Conservation (phyloP, 2,329 filamentous ascomycete species). For the Penicillium glabrum region DNA sequence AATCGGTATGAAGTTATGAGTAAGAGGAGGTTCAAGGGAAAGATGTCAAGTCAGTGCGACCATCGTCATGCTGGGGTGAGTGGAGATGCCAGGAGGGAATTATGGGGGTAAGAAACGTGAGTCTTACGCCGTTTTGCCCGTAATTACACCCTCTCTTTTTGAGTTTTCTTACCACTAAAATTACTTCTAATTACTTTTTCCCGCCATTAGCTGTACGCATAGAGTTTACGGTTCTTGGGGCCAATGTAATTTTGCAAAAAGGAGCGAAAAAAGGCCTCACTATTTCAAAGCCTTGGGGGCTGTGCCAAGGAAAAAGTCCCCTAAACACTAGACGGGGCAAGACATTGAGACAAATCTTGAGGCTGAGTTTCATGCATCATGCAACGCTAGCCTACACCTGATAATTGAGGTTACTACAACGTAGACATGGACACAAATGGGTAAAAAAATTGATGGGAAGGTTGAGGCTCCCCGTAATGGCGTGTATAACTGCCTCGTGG, state of each 20-base stretch:
- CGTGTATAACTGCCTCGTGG: not conserved
- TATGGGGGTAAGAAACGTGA: slow-evolving; percentile 20
- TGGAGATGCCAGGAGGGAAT: slow-evolving; percentile 30
- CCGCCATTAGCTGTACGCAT: not conserved
- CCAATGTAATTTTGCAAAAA: not conserved
- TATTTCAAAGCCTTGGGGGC: not conserved
- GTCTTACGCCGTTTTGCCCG: slow-evolving; percentile 9
- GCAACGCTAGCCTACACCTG: not conserved
- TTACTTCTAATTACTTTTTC: not conserved
- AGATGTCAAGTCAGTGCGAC: slow-evolving; percentile 17
- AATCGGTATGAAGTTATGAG: not conserved
- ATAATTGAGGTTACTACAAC: not conserved
- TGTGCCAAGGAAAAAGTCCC: not conserved
- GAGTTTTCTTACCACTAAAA: slow-evolving; percentile 1
- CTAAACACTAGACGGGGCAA: not conserved
- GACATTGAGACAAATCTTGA: not conserved
- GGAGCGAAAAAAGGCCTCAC: not conserved
- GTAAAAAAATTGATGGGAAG: not conserved
- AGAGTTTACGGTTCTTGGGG: not conserved
- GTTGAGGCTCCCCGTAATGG: not conserved
- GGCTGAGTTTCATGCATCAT: not conserved
- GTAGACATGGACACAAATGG: not conserved
- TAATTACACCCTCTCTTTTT: slow-evolving; percentile 11
- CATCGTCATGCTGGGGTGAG: slow-evolving; percentile 32
- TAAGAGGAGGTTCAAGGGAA: slow-evolving; percentile 3